Conservation (phyloP, 202 grass and related monocot genomes). For the Brachypodium distachyon region DNA sequence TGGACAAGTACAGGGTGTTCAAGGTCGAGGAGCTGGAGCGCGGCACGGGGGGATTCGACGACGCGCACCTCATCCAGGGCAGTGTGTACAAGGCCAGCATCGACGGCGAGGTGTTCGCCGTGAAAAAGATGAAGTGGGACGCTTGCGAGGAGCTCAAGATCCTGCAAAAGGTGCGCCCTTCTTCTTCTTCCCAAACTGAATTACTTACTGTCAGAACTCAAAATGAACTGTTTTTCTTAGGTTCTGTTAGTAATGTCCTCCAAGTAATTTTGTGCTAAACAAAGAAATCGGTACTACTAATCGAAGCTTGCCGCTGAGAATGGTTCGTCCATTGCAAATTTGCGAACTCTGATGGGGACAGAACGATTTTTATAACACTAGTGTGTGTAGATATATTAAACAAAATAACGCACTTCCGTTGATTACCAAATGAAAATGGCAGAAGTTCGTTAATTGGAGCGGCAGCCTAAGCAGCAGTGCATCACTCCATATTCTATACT, state of each 20-base stretch:
- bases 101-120: constrained; percentile 68
- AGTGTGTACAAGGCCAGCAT: constrained; percentile 79
- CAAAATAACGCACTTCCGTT: not conserved
- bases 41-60: constrained; percentile 56
- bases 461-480: not conserved
- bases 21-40: constrained; percentile 57
- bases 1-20: constrained; percentile 96
- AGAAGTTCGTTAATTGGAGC: not conserved
- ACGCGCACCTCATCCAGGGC: constrained; percentile 53
- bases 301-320: not conserved
- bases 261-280: not conserved
- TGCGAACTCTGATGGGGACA: not conserved
- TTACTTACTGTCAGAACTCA: not conserved
- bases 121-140: constrained; percentile 99
- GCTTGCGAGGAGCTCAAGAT: constrained; percentile 97
- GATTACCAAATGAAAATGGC: not conserved
- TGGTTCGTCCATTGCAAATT: not conserved
- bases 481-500: not conserved
- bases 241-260: not conserved
- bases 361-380: not conserved
- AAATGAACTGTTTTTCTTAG: not conserved
- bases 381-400: not conserved
- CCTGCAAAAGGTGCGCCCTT: constrained; percentile 62
- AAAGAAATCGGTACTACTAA: not conserved
- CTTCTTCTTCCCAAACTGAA: not conserved